Conservation (phyloP, 768 basidiomycete genomes). For the Tylopilus sp. region DNA sequence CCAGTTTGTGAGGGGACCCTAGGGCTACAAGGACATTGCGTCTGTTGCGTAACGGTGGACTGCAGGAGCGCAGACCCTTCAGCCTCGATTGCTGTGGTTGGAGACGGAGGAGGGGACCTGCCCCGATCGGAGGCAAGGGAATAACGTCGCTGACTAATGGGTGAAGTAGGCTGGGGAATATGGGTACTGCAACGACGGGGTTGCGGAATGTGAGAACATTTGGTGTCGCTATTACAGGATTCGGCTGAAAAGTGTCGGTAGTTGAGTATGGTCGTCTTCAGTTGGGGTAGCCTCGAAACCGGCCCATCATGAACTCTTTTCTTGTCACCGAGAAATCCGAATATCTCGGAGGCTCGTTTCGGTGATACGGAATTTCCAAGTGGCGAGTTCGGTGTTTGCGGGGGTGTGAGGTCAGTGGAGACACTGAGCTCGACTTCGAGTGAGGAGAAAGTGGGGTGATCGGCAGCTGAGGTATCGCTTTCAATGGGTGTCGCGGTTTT, state of each 20-base stretch:
- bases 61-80: background rate
- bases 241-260: constrained; percentile 24
- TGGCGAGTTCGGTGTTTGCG: constrained; percentile 22
- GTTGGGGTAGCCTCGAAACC: constrained; percentile 32
- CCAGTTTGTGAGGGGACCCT: constrained; percentile 37
- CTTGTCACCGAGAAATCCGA: constrained; percentile 61
- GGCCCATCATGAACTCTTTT: constrained; percentile 37
- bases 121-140: constrained; percentile 13
- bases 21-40: constrained; percentile 41
- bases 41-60: constrained; percentile 5
- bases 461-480: constrained; percentile 40
- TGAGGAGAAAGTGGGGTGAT: constrained; percentile 54
- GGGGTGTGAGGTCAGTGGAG: constrained; percentile 37
- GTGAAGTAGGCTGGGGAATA: constrained; percentile 12
- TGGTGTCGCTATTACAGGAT: constrained; percentile 25
- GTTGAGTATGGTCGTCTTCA: constrained; percentile 20
- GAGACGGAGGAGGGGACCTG: constrained; percentile 7
- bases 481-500: constrained; percentile 43
- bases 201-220: constrained; percentile 13
- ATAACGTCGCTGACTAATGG: constrained; percentile 8
- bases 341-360: constrained; percentile 71
- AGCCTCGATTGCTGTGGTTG: constrained; percentile 1
- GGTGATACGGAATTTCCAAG: constrained; percentile 49
- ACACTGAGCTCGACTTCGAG: constrained; percentile 72
- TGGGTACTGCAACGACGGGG: constrained; percentile 11